These are phyloP conservation scores for Colletotrichum scovillei DNA, from an alignment of 2,329 filamentous ascomycete genomes.

Conservation along the genomic window DNA sequence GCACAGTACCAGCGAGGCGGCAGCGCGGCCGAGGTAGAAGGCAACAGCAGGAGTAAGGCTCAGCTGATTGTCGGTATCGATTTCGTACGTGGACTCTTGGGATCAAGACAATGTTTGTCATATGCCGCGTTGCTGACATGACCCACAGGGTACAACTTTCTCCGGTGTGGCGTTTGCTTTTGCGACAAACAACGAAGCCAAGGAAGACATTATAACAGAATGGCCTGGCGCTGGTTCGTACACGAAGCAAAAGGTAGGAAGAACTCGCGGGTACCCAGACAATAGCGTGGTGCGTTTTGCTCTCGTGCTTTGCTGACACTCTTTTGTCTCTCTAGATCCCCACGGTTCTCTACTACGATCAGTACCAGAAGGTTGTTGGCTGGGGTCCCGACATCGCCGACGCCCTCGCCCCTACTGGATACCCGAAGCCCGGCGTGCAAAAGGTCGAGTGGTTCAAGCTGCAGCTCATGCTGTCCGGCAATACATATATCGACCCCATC, in stretches of 20 bases:
- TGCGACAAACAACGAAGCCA: conserved; percentile 95
- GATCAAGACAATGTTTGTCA: not conserved
- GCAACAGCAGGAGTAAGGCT: conserved; percentile 89
- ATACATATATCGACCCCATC: conserved; percentile 99
- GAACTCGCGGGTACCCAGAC: not conserved
- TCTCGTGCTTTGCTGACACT: conserved; percentile 2
- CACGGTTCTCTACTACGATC: conserved; percentile 99
- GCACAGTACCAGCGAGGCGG: conserved; percentile 51
- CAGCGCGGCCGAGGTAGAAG: conserved; percentile 81
- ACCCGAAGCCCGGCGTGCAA: conserved; percentile 96
- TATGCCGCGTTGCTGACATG: conserved; percentile 22
- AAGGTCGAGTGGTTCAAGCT: conserved; percentile 99
- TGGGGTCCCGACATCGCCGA: conserved; percentile 99
- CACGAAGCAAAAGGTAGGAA: conserved; percentile 93
- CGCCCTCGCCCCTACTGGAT: conserved; percentile 94
- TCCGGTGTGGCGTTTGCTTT: conserved; percentile 98
- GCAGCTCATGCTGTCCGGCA: conserved; percentile 97
- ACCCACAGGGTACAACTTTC: conserved; percentile 87
- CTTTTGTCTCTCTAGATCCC: conserved; percentile 78
- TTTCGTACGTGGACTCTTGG: conserved; percentile 75
- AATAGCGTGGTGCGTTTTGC: not conserved
- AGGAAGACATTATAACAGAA: conserved; percentile 98
- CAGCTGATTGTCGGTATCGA: conserved; percentile 99
- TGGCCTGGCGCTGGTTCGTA: conserved; percentile 98
- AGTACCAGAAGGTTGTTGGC: conserved; percentile 99